Base-by-base conservation (phyloP, 2,329 filamentous ascomycete genomes). In the Parastagonospora nodorum region DNA sequence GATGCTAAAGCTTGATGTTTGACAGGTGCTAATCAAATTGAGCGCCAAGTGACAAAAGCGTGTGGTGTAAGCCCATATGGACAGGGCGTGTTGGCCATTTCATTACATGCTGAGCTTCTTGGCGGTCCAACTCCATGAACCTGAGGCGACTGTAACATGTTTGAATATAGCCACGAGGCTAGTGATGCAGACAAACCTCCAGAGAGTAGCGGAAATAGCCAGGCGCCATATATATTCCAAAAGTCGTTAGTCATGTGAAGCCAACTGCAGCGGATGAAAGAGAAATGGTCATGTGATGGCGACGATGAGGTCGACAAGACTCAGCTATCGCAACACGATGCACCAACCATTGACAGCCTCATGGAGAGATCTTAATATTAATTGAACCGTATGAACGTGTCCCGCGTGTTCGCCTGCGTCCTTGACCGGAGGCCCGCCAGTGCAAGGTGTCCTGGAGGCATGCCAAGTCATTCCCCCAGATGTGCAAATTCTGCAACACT, bases 371-470 rank as follows among this genome's bases (percentile, higher is more conserved):
- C 28, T 15, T 7, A 33, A 6, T 9, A 15, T n/a, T 12, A 29
- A 11, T 8, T 29, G 28, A 16, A 15, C 12, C 14, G 40, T 14
- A 40, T 29, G 10, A 35, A 9, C 4, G 15, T 24, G 16, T 5
- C 12, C 38, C 45, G 41, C 24, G 29, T 19, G 33, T 33, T 48
- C 32, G 16, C 33, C 19, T n/a, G 9, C 15, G 30, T 30, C 39
- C 41, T 54, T 14, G 28, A 37, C 19, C 24, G 33, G 33, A 48
- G 39, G 45, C 29, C 29, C 40, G 39, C 38, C 52, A 38, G 39
- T 42, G 29, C 5, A 45, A 45, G 33, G 5, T 24, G 45, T 44
- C 37, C 38, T 12, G 35, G 53, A 59, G 52, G 41, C 53, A 44
- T 48, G 45, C 46, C 39, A 42, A 16, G 24, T 37, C 40, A 44